Percentiles rank a stretch among this genome's conserved stretches.
Evolutionary conservation across 148 eudicot genomes (phyloP).

Genomic region (Selenicereus undatus): DNA sequence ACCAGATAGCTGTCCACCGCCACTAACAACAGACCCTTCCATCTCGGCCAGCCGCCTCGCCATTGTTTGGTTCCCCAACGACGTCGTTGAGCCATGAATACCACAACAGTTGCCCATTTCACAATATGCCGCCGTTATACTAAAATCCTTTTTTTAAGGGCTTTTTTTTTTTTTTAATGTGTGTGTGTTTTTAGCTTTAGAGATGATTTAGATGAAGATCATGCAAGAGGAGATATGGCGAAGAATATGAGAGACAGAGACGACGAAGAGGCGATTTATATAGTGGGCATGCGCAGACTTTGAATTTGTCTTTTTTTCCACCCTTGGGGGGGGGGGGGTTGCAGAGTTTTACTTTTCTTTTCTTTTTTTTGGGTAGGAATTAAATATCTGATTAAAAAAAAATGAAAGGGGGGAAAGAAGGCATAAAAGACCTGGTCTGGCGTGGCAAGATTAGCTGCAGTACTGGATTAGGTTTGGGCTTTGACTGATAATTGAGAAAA

Average conservation of each 20-base stretch:
- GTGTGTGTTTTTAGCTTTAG: too few species aligned
- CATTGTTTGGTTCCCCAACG: slow-evolving; percentile 13
- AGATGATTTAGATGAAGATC: too few species aligned
- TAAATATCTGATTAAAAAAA: too few species aligned
- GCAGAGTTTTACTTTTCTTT: too few species aligned
- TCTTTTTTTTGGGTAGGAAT: background rate
- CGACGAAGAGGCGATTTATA: background rate
- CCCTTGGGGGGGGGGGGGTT: too few species aligned
- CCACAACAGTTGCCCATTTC: slow-evolving; percentile 26
- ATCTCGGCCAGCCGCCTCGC: slow-evolving; percentile 11
- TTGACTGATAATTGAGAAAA: background rate
- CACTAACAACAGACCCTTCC: slow-evolving; percentile 17
- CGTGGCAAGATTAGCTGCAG: background rate
- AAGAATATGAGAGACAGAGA: background rate
- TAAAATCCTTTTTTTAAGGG: too few species aligned
- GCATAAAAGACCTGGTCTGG: background rate
- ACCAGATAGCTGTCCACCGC: slow-evolving; percentile 10
- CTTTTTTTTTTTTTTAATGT: too few species aligned
- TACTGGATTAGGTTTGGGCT: background rate
- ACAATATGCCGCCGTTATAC: background rate
- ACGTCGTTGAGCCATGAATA: slow-evolving; percentile 6
- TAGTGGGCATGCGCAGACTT: too few species aligned
- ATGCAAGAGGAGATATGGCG: too few species aligned
- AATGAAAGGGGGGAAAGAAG: background rate
- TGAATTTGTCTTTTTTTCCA: too few species aligned